A percentile compares a stretch with the other conserved stretches of the same genome.
These are phyloP conservation scores for Aspergillus sclerotialis DNA, from an alignment of 2,329 filamentous ascomycete genomes.

Conservation along the genomic window DNA sequence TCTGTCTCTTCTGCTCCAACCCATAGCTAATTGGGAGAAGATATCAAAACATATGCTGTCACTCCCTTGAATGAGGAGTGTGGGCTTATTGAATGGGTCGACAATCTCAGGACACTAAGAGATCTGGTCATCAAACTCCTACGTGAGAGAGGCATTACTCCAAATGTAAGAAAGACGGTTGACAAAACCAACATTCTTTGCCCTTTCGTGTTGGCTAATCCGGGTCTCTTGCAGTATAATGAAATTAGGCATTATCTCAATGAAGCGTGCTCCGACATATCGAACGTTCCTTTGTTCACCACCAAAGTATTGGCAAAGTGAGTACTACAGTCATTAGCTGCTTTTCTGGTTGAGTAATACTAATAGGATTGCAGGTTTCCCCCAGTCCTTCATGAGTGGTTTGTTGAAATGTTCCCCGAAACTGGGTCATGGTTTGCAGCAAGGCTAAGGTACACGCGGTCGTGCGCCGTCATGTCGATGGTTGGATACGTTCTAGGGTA, in stretches of 20 bases:
- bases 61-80: conserved; percentile 97
- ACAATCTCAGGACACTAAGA: conserved; percentile 86
- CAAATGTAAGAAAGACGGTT: conserved; percentile 41
- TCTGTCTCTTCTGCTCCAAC: conserved; percentile 1
- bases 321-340: conserved; percentile 5
- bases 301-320: conserved; percentile 49
- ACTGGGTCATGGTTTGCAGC: conserved; percentile 89
- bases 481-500: conserved; percentile 82
- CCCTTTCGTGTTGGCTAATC: too few relatives aligned
- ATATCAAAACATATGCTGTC: conserved; percentile 95
- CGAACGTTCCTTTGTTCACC: conserved; percentile 65
- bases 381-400: conserved; percentile 86
- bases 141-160: conserved; percentile 60
- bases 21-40: conserved; percentile 14
- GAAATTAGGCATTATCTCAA: conserved; percentile 55
- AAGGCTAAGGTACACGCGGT: conserved; percentile 81
- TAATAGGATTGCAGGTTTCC: conserved; percentile 54
- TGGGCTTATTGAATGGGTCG: conserved; percentile 97
- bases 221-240: conserved; percentile 55
- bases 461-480: conserved; percentile 99
- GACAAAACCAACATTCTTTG: too few relatives aligned
- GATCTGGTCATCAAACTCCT: conserved; percentile 82
- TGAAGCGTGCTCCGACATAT: conserved; percentile 58
- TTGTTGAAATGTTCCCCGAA: conserved; percentile 88
- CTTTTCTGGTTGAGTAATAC: not conserved